These are phyloP conservation scores for Hansenula sp. DNA, from an alignment of 1,139 yeast genomes.

Conservation along the genomic window DNA sequence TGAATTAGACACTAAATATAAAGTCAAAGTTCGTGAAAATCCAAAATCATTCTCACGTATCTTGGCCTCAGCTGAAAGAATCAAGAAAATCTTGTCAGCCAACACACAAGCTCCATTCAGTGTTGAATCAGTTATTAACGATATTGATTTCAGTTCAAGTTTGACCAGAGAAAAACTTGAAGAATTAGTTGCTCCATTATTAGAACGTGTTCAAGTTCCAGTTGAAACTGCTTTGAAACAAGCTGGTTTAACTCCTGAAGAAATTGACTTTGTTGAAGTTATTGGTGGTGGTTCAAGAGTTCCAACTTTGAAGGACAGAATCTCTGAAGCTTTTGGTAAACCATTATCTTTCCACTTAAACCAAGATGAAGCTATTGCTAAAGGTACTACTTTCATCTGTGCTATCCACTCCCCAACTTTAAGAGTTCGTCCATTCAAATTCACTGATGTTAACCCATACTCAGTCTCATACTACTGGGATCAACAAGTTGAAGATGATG, in stretches of 20 bases:
- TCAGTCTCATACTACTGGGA: conserved; percentile 96
- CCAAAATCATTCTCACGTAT: conserved; percentile 96
- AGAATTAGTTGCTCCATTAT: conserved; percentile 78
- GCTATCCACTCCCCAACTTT: conserved; percentile 99
- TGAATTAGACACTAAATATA: conserved; percentile 86
- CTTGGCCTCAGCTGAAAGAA: conserved; percentile 82
- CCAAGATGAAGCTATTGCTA: conserved; percentile 98
- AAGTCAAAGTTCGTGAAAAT: conserved; percentile 85
- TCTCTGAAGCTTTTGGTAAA: conserved; percentile 80
- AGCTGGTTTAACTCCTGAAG: conserved; percentile 69
- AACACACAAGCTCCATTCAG: conserved; percentile 92
- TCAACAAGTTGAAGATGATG: conserved; percentile 83
- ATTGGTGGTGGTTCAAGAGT: conserved; percentile 99
- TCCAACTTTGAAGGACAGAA: conserved; percentile 81
- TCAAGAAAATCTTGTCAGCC: conserved; percentile 95
- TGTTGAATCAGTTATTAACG: conserved; percentile 96
- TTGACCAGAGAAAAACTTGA: conserved; percentile 91
- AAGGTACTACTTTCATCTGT: conserved; percentile 98
- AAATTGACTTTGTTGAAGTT: conserved; percentile 86
- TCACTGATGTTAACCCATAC: conserved; percentile 89
- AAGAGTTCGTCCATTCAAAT: conserved; percentile 98
- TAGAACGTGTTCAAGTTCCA: conserved; percentile 72
- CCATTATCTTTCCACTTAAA: conserved; percentile 90
- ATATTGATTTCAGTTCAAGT: conserved; percentile 89
- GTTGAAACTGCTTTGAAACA: conserved; percentile 76